Conservation (phyloP, 2,329 filamentous ascomycete species). For the Beauveria sp. region DNA sequence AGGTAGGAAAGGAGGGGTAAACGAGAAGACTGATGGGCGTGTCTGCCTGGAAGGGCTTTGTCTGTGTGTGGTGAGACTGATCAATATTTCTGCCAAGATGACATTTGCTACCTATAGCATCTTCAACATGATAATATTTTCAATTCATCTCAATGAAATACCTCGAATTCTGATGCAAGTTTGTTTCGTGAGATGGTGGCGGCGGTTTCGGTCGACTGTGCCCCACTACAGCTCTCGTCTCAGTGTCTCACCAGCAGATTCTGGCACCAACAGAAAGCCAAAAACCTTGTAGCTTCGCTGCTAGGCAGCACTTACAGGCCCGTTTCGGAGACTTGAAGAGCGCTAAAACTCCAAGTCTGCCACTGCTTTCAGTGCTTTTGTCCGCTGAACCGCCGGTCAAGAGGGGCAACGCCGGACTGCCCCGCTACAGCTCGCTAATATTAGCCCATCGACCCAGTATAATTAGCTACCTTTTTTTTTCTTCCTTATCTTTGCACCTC, state of each 20-base stretch:
- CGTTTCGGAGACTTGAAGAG: background rate
- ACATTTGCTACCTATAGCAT: too few relatives aligned
- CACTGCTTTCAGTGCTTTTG: background rate
- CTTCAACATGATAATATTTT: too few relatives aligned
- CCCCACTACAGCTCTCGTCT: background rate
- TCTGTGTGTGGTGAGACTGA: background rate
- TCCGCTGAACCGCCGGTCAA: background rate
- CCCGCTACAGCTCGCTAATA: background rate
- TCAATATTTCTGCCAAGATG: background rate
- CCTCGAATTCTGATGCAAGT: background rate
- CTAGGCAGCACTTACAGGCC: background rate
- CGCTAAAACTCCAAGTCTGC: background rate
- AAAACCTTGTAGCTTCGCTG: too few relatives aligned
- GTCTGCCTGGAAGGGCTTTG: too few relatives aligned
- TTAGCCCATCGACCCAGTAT: background rate
- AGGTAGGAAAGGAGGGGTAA: background rate
- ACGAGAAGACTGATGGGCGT: background rate
- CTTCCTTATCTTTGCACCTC: background rate
- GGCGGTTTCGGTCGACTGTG: constrained; percentile 2
- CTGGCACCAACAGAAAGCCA: background rate
- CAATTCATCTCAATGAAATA: background rate
- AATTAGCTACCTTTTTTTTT: background rate
- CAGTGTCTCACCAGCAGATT: background rate
- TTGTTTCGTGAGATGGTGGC: constrained; percentile 7
- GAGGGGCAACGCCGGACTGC: background rate